Base-by-base conservation (phyloP, 202 grass and related monocot species). In the Miscanthus sacchariflorus region DNA sequence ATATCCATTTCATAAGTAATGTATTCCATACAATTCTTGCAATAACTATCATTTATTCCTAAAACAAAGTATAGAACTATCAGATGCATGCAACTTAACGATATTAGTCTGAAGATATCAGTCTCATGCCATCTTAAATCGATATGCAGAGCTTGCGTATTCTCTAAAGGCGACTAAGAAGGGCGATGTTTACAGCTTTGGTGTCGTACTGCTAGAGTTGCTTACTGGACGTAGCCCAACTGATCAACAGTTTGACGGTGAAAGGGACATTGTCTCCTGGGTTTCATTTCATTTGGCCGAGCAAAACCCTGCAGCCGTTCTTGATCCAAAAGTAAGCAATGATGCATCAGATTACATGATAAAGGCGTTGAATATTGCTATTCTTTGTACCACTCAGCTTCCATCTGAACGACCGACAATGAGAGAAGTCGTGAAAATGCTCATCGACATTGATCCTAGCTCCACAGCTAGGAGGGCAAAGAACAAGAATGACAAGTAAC, bases 361-460 rank as follows among this genome's bases (percentile, higher is more conserved):
- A 69, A 96, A 93, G 87, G 59, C 84, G 17, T 43, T 96, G 61
- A 93, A 85, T 33, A 89, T 88, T 89, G 92, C 90, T 70, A 65
- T 92, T 52, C 70, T 81, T 43, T 93, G 90, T 88, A 96, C 88
- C 23, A 70, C 40, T 72, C 70, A 87, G 46, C 71, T 76, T 45
- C 94, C 94, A 33, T 95, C 94, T 66, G 64, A 56, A 59, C 80
- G 86, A 0, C 88, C 75, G 11, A 77, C 87, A 15, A 95, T 91
- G 92, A 90, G 92, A 84, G 88, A 96, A 88, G 93, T 99, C 9
- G 86, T 91, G 66, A 95, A 93, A 78, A 92, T 91, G 94, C 97
- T 99, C 58, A 83, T 91, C 12, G 72, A 95, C 80, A 90, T 86
- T 40, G 68, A 84, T 91, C 79, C 88, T 83, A 70, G 56, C 71